A percentile compares a stretch with the other conserved stretches of the same genome.
Evolutionary conservation across 768 basidiomycete genomes (phyloP).

Genomic region (Tulasnella sp.): DNA sequence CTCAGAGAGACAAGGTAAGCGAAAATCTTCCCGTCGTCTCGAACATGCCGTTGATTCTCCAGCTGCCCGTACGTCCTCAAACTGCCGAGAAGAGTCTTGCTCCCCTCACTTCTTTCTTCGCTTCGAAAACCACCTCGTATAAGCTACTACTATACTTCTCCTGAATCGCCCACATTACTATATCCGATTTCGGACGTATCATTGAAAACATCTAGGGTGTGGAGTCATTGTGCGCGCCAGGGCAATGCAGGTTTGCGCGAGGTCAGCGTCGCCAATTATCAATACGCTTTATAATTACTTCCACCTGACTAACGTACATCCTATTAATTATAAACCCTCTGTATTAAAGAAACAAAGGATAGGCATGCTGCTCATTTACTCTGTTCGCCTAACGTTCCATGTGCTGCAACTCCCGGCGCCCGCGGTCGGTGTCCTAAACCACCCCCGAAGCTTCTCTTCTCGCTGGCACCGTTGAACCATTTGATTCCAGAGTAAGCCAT

Average conservation of each 20-base stretch:
- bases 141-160: neutral
- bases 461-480: conserved; percentile 7
- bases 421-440: neutral
- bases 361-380: neutral
- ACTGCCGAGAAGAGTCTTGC: too few relatives aligned
- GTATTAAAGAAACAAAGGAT: neutral
- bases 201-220: too few relatives aligned
- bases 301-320: neutral
- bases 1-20: neutral
- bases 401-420: neutral
- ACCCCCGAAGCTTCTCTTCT: neutral
- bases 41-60: neutral
- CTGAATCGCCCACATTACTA: neutral
- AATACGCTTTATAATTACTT: neutral
- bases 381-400: neutral
- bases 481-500: neutral
- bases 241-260: neutral
- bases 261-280: neutral
- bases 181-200: too few relatives aligned
- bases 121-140: neutral
- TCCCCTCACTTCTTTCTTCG: neutral
- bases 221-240: neutral
- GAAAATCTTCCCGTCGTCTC: too few relatives aligned
- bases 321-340: neutral
- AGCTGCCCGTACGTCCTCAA: too few relatives aligned